Conservation (phyloP, 2,329 filamentous ascomycete genomes). For the Colletotrichum graminicola region DNA sequence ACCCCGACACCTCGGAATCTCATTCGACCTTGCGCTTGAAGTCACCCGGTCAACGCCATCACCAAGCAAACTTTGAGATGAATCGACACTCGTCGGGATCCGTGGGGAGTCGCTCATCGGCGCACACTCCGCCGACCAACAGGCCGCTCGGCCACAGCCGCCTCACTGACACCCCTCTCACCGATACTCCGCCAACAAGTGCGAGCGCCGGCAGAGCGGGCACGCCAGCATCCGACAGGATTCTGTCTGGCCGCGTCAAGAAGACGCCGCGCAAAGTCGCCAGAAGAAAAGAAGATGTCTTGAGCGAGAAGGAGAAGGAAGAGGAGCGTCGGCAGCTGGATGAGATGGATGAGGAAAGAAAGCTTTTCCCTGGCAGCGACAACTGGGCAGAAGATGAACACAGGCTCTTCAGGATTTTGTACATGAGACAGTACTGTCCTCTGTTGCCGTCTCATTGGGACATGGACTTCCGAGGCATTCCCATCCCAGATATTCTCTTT, state of each 20-base stretch:
- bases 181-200: conserved; percentile 37
- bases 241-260: conserved; percentile 31
- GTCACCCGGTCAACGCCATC: neutral
- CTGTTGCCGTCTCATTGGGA: conserved; percentile 57
- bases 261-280: conserved; percentile 30
- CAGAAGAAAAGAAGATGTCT: conserved; percentile 29
- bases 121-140: conserved; percentile 21
- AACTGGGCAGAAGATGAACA: conserved; percentile 66
- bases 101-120: conserved; percentile 19
- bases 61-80: conserved; percentile 9
- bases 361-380: conserved; percentile 56
- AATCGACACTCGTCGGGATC: conserved; percentile 25
- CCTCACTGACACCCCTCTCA: conserved; percentile 31
- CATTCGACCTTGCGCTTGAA: neutral
- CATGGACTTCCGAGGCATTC: conserved; percentile 56
- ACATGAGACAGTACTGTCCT: conserved; percentile 55
- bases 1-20: neutral
- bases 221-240: conserved; percentile 33
- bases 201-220: conserved; percentile 32
- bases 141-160: conserved; percentile 18
- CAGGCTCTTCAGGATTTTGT: conserved; percentile 57
- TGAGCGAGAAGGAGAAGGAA: conserved; percentile 38
- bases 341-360: conserved; percentile 58
- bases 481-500: conserved; percentile 55
- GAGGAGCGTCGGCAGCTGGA: conserved; percentile 30